Evolutionary conservation across 371 early-diverging fungal species (phyloP).

Genomic region (Circinella umbellata): DNA sequence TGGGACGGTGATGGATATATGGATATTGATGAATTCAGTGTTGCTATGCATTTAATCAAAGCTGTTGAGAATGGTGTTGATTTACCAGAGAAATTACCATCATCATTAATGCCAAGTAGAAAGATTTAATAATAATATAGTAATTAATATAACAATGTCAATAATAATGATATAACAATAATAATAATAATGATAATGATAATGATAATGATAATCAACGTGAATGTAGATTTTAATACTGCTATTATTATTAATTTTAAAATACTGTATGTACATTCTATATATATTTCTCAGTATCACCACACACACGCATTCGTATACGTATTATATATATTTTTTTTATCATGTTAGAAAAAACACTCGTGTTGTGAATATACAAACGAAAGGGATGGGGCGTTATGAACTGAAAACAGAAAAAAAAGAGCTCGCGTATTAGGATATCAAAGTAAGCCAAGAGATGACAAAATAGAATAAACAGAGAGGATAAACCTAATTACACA

Average conservation of each 20-base stretch:
- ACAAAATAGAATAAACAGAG: conserved; percentile 3
- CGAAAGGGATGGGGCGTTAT: background rate
- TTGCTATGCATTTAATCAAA: conserved; percentile 66
- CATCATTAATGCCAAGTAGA: conserved; percentile 33
- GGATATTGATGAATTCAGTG: conserved; percentile 69
- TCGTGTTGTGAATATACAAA: background rate
- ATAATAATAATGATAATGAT: too few relatives aligned
- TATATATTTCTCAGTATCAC: too few relatives aligned
- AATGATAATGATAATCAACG: too few relatives aligned
- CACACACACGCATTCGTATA: too few relatives aligned
- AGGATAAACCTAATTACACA: conserved; percentile 2
- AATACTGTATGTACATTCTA: too few relatives aligned
- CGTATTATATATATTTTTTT: background rate
- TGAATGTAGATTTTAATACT: too few relatives aligned
- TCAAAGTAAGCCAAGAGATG: conserved; percentile 4
- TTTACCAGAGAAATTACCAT: conserved; percentile 54
- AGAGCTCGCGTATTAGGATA: background rate
- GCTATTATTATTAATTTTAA: too few relatives aligned
- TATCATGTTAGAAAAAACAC: background rate
- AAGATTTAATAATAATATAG: conserved; percentile 27
- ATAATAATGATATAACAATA: too few relatives aligned
- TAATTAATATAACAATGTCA: background rate
- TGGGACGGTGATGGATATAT: conserved; percentile 73
- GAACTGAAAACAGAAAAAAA: background rate
- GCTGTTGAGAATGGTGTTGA: conserved; percentile 53